Percentiles rank a stretch among this genome's conserved stretches.
Evolutionary conservation across 202 grass and related monocot genomes (phyloP).

Genomic region (Saccharum hybrid): DNA sequence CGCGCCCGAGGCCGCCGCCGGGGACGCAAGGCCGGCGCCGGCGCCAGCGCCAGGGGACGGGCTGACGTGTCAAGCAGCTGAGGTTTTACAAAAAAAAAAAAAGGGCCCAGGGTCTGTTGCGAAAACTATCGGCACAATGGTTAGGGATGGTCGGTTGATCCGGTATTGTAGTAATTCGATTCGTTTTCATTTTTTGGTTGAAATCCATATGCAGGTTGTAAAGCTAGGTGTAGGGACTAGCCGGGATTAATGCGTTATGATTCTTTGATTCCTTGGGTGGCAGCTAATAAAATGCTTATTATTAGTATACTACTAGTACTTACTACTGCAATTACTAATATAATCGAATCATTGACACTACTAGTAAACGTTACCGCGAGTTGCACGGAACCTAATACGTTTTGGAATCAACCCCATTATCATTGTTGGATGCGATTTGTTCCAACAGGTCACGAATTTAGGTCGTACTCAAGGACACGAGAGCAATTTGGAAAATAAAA

Average conservation of each 20-base stretch:
- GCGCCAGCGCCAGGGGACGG: not conserved
- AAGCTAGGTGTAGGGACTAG: conserved; percentile 39
- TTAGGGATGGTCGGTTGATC: conserved; percentile 9
- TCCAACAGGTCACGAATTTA: too few relatives aligned
- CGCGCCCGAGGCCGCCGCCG: conserved; percentile 57
- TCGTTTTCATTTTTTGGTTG: not conserved
- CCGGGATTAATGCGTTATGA: conserved; percentile 16
- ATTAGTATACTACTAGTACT: not conserved
- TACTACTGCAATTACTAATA: too few relatives aligned
- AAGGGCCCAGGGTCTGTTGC: not conserved
- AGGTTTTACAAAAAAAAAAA: not conserved
- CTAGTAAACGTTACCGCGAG: too few relatives aligned
- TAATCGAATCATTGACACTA: too few relatives aligned
- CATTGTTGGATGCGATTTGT: too few relatives aligned
- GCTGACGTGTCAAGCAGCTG: conserved; percentile 44
- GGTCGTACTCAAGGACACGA: too few relatives aligned
- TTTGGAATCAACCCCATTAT: too few relatives aligned
- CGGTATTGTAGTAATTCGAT: not conserved
- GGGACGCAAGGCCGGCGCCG: conserved; percentile 30
- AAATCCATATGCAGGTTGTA: conserved; percentile 39
- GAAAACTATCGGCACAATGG: not conserved
- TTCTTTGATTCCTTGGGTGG: conserved; percentile 62
- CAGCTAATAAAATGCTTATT: conserved; percentile 44
- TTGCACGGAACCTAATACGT: too few relatives aligned
- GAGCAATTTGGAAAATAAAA: too few relatives aligned